A percentile compares a stretch with the other conserved stretches of the same genome.
phyloP scores from a whole-genome alignment of 768 basidiomycete species.

The Pleurotus tuber-regium region DNA sequence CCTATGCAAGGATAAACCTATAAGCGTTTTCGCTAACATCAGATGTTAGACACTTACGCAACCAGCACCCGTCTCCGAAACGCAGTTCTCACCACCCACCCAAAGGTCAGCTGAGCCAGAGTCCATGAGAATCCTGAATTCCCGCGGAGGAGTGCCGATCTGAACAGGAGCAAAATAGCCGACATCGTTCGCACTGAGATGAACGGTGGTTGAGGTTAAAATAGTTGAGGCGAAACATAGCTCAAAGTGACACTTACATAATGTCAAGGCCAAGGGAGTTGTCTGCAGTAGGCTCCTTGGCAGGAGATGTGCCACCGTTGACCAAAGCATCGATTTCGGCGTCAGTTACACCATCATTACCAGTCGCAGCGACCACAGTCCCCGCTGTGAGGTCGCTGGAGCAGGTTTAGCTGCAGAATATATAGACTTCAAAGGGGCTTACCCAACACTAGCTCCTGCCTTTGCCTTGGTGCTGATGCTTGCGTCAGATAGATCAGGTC shows the following conservation, averaged over 20 bases:
- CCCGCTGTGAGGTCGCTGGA: neutral
- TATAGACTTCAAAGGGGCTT: neutral
- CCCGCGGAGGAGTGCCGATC: constrained; percentile 61
- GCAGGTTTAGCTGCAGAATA: neutral
- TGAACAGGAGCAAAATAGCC: constrained; percentile 57
- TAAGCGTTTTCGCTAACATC: neutral
- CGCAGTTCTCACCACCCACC: constrained; percentile 58
- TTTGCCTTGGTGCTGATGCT: constrained; percentile 11
- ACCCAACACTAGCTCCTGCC: neutral
- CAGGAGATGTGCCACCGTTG: constrained; percentile 13
- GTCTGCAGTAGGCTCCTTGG: constrained; percentile 33
- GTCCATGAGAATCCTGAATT: constrained; percentile 64
- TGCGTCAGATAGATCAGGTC: constrained; percentile 4
- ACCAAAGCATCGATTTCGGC: constrained; percentile 3
- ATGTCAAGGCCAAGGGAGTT: constrained; percentile 70
- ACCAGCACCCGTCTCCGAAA: constrained; percentile 36
- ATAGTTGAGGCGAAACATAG: neutral
- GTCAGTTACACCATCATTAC: neutral
- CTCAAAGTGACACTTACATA: constrained; percentile 42
- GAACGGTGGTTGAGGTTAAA: neutral
- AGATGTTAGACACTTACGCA: constrained; percentile 22
- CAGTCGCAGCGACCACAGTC: neutral
- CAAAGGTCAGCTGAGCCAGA: constrained; percentile 69
- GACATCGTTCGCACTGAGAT: constrained; percentile 38
- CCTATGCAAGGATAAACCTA: too few species aligned